These are phyloP conservation scores for Oryza meridionalis DNA, from an alignment of 176 grass and related monocot genomes.

Conservation along the genomic window DNA sequence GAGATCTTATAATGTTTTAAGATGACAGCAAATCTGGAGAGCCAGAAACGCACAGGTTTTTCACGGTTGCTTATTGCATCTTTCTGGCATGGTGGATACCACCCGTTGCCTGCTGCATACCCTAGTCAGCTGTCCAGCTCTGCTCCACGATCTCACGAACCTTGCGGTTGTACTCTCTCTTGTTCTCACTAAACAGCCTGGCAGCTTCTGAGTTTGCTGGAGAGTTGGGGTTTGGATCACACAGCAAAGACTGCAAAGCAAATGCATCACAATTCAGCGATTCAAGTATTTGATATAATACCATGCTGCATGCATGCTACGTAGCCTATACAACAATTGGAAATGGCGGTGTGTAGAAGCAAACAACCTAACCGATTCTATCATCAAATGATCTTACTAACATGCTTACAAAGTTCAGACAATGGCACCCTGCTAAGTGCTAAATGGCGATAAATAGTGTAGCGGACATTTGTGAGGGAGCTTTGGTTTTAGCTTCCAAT, in stretches of 20 bases:
- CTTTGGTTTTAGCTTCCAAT: conserved; percentile 5
- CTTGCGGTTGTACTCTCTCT: conserved; percentile 95
- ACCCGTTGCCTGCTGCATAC: neutral
- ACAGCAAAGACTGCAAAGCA: conserved; percentile 82
- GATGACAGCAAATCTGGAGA: conserved; percentile 31
- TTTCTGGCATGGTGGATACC: conserved; percentile 18
- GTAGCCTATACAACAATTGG: neutral
- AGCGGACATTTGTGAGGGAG: neutral
- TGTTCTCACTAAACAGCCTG: conserved; percentile 93
- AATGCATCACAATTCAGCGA: neutral
- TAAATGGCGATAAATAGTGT: neutral
- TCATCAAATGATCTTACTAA: neutral
- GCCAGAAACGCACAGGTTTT: conserved; percentile 42
- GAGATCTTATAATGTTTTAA: conserved; percentile 49
- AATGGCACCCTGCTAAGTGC: neutral
- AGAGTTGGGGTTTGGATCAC: conserved; percentile 93
- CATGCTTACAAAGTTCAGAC: neutral
- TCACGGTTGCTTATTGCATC: conserved; percentile 44
- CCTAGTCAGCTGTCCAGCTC: conserved; percentile 96
- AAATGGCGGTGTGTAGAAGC: neutral
- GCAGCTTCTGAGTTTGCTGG: conserved; percentile 95
- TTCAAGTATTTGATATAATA: neutral
- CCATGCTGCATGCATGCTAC: neutral
- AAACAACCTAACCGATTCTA: neutral
- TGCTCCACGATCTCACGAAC: conserved; percentile 93